Evolutionary conservation across 257 asterid species (phyloP), one percentile per base, ranked within the genome.

Genomic region (Coffea canephora): DNA sequence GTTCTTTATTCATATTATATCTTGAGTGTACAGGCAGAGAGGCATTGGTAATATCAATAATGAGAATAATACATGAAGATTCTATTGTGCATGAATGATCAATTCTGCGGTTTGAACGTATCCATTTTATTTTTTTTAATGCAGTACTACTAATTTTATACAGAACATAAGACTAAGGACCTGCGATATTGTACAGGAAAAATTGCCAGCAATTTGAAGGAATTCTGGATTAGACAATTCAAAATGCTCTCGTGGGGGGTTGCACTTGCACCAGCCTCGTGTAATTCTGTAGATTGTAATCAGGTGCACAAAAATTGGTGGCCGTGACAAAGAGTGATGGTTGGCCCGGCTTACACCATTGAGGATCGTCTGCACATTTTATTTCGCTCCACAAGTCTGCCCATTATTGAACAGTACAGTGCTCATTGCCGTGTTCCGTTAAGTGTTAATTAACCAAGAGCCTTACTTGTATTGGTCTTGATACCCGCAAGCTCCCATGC

Each of bases 401-500:
- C 90, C 91, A 0, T 73, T 46, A 43, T 89, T 65, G 81, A 84
- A 89, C 27, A 89, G 74, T n/a, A 82, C 82, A 3, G 81, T n/a
- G 84, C 93, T 89, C 11, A 89, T 55, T 15, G 91, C 93, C 21
- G 88, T 71, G 2, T 89, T 89, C 43, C 72, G 39, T 3, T 39
- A 39, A 39, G 43, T 39, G 4, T 39, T 39, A 39, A 82, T 31
- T 31, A 31, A 13, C 6, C 87, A 87, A 69, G 84, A 89, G 1
- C 86, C 88, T 81, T 87, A 82, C 3, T 81, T 23, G 18, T 61
- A 6, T 6, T 71, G 18, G 18, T 86, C 74, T 46, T 74, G 80
- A 67, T 82, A 89, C 19, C 92, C 92, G 73, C 92, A 87, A 8
- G 92, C 92, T 45, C 86, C 91, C 0, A 77, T 85, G 71, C 71